Base-by-base conservation (phyloP, 805 yeast species). In the Kuraishia piskuri region DNA sequence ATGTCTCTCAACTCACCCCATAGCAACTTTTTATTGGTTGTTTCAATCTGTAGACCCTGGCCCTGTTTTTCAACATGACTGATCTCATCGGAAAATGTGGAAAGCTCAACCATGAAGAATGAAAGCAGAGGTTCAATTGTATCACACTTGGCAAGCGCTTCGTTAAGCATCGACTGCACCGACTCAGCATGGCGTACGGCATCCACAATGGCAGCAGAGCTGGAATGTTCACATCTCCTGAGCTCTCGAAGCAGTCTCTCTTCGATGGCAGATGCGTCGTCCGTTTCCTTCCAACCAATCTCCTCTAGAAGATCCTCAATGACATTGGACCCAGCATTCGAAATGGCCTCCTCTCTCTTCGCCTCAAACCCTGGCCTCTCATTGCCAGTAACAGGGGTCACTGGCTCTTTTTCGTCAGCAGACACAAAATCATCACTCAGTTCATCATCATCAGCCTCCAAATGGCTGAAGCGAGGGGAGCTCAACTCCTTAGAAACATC, bases 41-140 rank as follows among this genome's bases (percentile, higher is more conserved):
- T 81, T 59, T 84, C 84, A 6, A 91, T 85, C 67, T 91, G 97
- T 19, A 90, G 68, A 50, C 96, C 96, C 60, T 86, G 82, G 2
- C 91, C 83, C 63, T 85, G 87, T 37, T 75, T 73, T 62, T 90
- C 96, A 46, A 90, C 82, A 51, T 76, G 79, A 49, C 79, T 77
- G 51, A 91, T 81, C 56, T 87, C 92, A 2, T 81, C 81, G 14
- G 83, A 78, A 40, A 89, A 79, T 2, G 83, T 77, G 14, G 83
- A 75, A 50, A 85, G 67, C 56, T 84, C 88, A 57, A 84, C 83
- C 17, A 80, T 73, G 57, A 82, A 82, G 31, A 78, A 69, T 2
- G 82, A 76, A 52, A 86, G 66, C 17, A 77, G 66, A 1, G 83
- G 80, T 52, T 76, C 81, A 51, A 86, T 70, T 44, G 71, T 70